Evolutionary conservation across 352 stramenopile species (phyloP).

Genomic region (Globisporangium yorkense): DNA sequence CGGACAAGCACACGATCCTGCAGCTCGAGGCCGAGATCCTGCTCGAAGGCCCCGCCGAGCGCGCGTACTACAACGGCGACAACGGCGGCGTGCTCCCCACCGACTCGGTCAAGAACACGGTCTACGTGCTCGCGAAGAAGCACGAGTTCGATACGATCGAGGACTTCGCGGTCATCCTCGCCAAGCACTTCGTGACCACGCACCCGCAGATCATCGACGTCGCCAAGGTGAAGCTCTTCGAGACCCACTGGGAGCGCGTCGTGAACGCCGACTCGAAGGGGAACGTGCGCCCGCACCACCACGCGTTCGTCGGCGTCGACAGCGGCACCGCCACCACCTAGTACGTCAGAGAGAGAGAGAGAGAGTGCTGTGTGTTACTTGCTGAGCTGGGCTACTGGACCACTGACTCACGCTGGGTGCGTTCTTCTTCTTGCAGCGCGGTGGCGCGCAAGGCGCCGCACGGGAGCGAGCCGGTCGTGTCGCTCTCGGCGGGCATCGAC

Average conservation of each 20-base stretch:
- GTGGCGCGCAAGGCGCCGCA: conserved; percentile 39
- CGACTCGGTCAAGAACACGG: conserved; percentile 90
- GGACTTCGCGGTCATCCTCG: conserved; percentile 82
- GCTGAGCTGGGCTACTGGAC: too few species aligned
- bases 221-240: conserved; percentile 72
- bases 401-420: neutral
- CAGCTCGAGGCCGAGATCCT: conserved; percentile 84
- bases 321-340: conserved; percentile 49
- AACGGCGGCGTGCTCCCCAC: conserved; percentile 83
- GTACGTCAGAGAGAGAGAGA: conserved; percentile 23
- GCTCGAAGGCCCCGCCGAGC: conserved; percentile 71
- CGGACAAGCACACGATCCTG: conserved; percentile 67
- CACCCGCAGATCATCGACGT: conserved; percentile 72
- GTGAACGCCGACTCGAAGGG: conserved; percentile 48
- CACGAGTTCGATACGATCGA: conserved; percentile 85
- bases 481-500: conserved; percentile 49
- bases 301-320: conserved; percentile 66
- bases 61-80: conserved; percentile 80
- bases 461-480: conserved; percentile 28
- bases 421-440: conserved; percentile 24
- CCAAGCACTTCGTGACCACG: conserved; percentile 81
- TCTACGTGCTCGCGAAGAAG: conserved; percentile 86
- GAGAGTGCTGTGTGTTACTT: neutral
- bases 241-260: conserved; percentile 70
- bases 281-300: conserved; percentile 50